Evolutionary conservation across 768 basidiomycete genomes (phyloP).

Genomic region (Boletus insuetus): DNA sequence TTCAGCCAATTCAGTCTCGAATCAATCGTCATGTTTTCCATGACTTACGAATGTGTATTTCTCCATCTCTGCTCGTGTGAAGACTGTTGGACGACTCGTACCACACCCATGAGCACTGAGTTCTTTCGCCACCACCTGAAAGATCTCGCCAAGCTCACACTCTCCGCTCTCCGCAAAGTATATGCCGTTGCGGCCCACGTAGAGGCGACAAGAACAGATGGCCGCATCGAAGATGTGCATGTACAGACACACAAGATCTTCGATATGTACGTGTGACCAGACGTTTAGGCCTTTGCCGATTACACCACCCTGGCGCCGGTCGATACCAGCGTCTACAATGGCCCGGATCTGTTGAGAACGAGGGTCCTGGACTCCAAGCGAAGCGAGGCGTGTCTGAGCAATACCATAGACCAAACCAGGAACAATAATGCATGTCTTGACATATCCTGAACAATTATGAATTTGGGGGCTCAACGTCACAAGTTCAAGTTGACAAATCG

Average conservation of each 20-base stretch:
- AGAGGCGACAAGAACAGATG: slow-evolving; percentile 15
- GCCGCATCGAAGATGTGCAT: slow-evolving; percentile 40
- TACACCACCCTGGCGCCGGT: slow-evolving; percentile 49
- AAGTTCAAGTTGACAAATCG: background rate
- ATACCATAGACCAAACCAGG: slow-evolving; percentile 61
- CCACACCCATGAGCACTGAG: slow-evolving; percentile 25
- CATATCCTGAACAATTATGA: slow-evolving; percentile 42
- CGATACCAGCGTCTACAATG: slow-evolving; percentile 44
- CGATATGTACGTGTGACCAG: slow-evolving; percentile 60
- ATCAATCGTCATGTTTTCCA: background rate
- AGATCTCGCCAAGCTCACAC: slow-evolving; percentile 42
- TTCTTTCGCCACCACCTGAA: slow-evolving; percentile 38
- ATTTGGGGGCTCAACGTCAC: background rate
- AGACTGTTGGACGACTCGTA: slow-evolving; percentile 36
- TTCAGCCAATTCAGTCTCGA: background rate
- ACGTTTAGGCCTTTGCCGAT: slow-evolving; percentile 57
- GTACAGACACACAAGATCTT: slow-evolving; percentile 47
- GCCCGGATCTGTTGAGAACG: slow-evolving; percentile 52
- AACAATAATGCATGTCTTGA: slow-evolving; percentile 48
- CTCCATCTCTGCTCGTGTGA: slow-evolving; percentile 30
- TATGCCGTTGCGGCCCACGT: slow-evolving; percentile 40
- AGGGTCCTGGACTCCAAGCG: slow-evolving; percentile 50
- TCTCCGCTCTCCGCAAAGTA: slow-evolving; percentile 56
- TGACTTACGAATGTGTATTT: slow-evolving; percentile 17
- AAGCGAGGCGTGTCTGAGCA: slow-evolving; percentile 45